Base-by-base conservation (phyloP, 2,329 filamentous ascomycete species). In the Paraconiothyrium sp. region DNA sequence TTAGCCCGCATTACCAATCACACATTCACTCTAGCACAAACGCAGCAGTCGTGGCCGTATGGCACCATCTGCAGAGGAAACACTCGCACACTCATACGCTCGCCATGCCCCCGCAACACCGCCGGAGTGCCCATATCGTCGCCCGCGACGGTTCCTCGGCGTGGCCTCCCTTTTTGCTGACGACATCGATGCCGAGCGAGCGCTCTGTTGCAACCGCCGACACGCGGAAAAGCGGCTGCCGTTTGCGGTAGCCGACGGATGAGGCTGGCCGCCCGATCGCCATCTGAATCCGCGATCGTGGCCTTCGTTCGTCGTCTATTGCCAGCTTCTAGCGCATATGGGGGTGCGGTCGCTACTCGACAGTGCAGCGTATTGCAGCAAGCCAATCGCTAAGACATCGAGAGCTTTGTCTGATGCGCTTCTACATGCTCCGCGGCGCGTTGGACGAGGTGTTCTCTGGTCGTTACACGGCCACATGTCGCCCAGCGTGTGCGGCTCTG, bases 401-500 rank as follows among this genome's bases (percentile, higher is more conserved):
- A 34, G 27, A 34, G 14, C 41, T 14, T 14, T 34, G 48, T 16
- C 37, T 13, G 5, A 16, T 5, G 37, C 37, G 37, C 27, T 24
- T 44, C 52, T 56, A 47, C 54, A 47, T 30, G 35, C 13, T 24
- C 43, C 41, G 22, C 30, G n/a, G n/a, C n/a, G 41, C 41, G 52
- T 37, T 55, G 41, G 30, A 35, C 41, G n/a, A 24, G 16, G 20
- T 20, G 2, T 44, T 43, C 51, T 16, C n/a, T 35, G 41, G 24
- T n/a, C 20, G 49, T 52, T 52, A 41, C 34, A 30, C 49, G 49
- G 3, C 49, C 49, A 52, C 49, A 41, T 41, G 49, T 39, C 34
- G 49, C 34, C 34, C 49, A 39, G 49, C 39, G n/a, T 32, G 51
- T 54, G 37, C 51, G 51, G 51, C 51, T 54, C 51, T 54, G 51